These are phyloP conservation scores for Danielozyma ontarioensis DNA, from an alignment of 805 yeast species.

Conservation along the genomic window DNA sequence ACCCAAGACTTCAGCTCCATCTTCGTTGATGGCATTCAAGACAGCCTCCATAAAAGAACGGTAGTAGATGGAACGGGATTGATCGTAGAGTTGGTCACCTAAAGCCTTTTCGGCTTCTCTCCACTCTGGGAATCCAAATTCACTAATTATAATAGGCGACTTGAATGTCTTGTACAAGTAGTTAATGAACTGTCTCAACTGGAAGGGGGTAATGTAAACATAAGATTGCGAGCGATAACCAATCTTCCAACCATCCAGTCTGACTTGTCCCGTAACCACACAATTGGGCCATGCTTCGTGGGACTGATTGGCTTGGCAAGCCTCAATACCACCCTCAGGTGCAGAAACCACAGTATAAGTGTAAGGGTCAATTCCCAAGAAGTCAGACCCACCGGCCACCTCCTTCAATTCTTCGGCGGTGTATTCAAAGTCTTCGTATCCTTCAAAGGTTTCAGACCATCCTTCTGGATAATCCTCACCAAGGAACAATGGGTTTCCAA, in stretches of 20 bases:
- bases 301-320: constrained; percentile 15
- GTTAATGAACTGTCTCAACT: constrained; percentile 20
- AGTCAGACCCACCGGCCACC: constrained; percentile 21
- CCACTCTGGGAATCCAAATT: constrained; percentile 30
- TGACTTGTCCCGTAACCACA: constrained; percentile 8
- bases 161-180: constrained; percentile 18
- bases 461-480: constrained; percentile 24
- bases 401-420: constrained; percentile 18
- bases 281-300: constrained; percentile 21
- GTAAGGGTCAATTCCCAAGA: constrained; percentile 28
- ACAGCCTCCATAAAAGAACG: constrained; percentile 20
- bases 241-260: constrained; percentile 14
- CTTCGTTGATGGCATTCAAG: constrained; percentile 17
- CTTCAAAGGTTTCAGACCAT: constrained; percentile 12
- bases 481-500: constrained; percentile 24
- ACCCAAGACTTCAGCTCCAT: constrained; percentile 22
- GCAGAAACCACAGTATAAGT: constrained; percentile 16
- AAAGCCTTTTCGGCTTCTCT: constrained; percentile 19
- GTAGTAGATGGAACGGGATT: constrained; percentile 22
- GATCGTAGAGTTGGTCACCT: constrained; percentile 21
- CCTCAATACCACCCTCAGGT: constrained; percentile 16
- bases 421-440: constrained; percentile 12
- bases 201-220: constrained; percentile 18
- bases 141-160: constrained; percentile 23
- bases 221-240: constrained; percentile 17